A percentile compares a stretch with the other conserved stretches of the same genome.
phyloP scores from a whole-genome alignment of 495 filamentous ascomycete species.

The Oleoguttula mirabilis region DNA sequence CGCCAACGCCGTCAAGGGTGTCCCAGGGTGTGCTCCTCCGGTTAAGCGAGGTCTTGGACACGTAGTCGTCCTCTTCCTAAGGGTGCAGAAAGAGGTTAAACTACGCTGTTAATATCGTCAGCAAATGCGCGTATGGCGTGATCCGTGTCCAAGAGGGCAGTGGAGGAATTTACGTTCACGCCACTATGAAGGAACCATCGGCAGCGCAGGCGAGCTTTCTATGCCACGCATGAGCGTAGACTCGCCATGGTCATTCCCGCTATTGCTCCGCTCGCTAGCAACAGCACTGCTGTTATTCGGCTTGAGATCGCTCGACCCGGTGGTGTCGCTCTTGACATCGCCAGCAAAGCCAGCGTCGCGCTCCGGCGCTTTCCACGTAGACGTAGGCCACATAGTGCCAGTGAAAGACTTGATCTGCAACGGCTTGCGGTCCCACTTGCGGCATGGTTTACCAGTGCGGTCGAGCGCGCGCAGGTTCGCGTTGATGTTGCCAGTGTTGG shows the following conservation, averaged over 20 bases:
- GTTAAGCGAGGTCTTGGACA: too few relatives aligned
- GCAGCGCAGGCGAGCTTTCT: constrained; percentile 16
- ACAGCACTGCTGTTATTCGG: constrained; percentile 57
- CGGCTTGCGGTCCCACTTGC: constrained; percentile 75
- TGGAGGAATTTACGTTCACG: too few relatives aligned
- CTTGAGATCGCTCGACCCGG: constrained; percentile 63
- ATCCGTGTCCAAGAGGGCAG: too few relatives aligned
- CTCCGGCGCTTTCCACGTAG: constrained; percentile 70
- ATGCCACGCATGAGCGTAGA: constrained; percentile 6
- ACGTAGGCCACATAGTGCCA: constrained; percentile 70
- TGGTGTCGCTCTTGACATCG: constrained; percentile 40
- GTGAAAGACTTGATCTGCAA: constrained; percentile 88
- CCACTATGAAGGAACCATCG: not conserved
- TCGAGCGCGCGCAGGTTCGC: constrained; percentile 89
- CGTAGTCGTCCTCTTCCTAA: too few relatives aligned
- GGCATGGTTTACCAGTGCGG: constrained; percentile 76
- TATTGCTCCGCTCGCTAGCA: constrained; percentile 62
- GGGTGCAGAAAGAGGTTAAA: too few relatives aligned
- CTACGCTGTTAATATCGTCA: too few relatives aligned
- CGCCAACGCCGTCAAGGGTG: too few relatives aligned
- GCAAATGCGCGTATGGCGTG: too few relatives aligned
- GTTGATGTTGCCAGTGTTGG: constrained; percentile 96
- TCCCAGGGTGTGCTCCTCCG: too few relatives aligned
- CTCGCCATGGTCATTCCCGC: constrained; percentile 39
- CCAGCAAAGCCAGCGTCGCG: constrained; percentile 25